Base-by-base conservation (phyloP, 1,284 basidiomycete species). In the Meira nashicola region DNA sequence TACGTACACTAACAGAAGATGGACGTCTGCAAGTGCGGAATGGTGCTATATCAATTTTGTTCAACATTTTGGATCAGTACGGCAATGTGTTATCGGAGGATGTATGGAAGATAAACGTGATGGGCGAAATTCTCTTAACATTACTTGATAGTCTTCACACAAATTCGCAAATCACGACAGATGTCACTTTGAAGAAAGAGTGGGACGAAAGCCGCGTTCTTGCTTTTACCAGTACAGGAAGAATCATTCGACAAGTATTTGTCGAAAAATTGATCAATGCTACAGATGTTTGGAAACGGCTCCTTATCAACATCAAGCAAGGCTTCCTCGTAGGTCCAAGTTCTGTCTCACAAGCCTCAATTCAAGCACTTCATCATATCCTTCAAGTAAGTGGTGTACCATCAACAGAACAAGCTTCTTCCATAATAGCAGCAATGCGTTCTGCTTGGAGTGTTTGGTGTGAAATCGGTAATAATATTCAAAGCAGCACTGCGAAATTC, bases 21-120 rank as follows among this genome's bases (percentile, higher is more conserved):
- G 74, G 83, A 0, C 84, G 93, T 23, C 85, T 88, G 28, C 92
- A 97, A 74, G 91, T 95, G 0, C 85, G 93, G 12, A 88, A 89
- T 63, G 90, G 92, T 1, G 91, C 93, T 2, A 93, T 97, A 59
- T 91, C 95, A 78, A 96, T 92, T 1, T 80, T 98, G 56, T 98
- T 96, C 81, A 84, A 92, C 46, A 91, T 92, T 0, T 84, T 97
- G 78, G 90, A 94, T 77, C 83, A 96, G 17, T 97, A 97, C 76
- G 93, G 92, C 4, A 85, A 86, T 10, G 88, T 87, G 1, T 82
- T 97, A 49, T 87, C 86, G 65, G 74, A 84, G 21, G 84, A 85
- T 4, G 89, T 89, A 0, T 98, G 94, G 95, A 85, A 89, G 52
- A 57, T 61, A 1, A 28, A 33, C 47, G 61, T 73, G 7, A 54